A percentile compares a stretch with the other conserved stretches of the same genome.
Evolutionary conservation across 352 stramenopile species (phyloP).

Genomic region (Salisapilia sapeloensis): DNA sequence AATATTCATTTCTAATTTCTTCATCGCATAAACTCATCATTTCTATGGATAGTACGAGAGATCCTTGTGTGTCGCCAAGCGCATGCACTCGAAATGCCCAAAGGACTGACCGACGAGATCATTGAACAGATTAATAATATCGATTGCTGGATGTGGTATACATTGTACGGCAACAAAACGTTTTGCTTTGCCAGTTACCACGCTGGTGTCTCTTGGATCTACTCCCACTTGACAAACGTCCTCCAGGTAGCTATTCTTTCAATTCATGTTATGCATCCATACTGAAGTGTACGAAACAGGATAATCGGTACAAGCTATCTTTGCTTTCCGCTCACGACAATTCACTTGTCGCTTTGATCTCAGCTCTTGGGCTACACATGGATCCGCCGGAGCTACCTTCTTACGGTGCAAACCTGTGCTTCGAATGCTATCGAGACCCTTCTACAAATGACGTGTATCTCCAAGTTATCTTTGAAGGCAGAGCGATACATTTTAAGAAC

Average conservation of each 20-base stretch:
- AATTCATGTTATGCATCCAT: constrained; percentile 1
- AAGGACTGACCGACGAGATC: constrained; percentile 30
- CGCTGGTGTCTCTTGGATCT: constrained; percentile 32
- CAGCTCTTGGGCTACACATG: constrained; percentile 38
- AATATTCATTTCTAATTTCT: constrained; percentile 2
- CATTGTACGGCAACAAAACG: constrained; percentile 44
- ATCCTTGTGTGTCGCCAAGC: constrained; percentile 46
- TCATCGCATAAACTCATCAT: not conserved
- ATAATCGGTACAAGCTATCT: constrained; percentile 26
- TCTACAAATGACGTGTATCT: constrained; percentile 26
- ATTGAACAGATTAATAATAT: constrained; percentile 43
- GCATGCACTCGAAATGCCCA: constrained; percentile 34
- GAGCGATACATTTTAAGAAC: constrained; percentile 16
- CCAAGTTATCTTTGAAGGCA: constrained; percentile 29
- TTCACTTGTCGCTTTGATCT: constrained; percentile 51
- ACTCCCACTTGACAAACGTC: constrained; percentile 21
- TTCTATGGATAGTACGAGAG: constrained; percentile 30
- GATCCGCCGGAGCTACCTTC: constrained; percentile 28
- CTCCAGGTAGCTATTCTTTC: constrained; percentile 9
- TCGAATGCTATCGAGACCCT: constrained; percentile 39
- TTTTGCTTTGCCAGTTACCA: constrained; percentile 48
- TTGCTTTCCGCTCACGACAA: constrained; percentile 72
- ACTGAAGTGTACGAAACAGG: constrained; percentile 2
- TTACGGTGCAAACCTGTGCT: constrained; percentile 59
- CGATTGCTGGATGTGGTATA: constrained; percentile 62